Evolutionary conservation across 2,329 filamentous ascomycete species (phyloP), one percentile per base, ranked within the genome.

Genomic region (Aspergillus felis): DNA sequence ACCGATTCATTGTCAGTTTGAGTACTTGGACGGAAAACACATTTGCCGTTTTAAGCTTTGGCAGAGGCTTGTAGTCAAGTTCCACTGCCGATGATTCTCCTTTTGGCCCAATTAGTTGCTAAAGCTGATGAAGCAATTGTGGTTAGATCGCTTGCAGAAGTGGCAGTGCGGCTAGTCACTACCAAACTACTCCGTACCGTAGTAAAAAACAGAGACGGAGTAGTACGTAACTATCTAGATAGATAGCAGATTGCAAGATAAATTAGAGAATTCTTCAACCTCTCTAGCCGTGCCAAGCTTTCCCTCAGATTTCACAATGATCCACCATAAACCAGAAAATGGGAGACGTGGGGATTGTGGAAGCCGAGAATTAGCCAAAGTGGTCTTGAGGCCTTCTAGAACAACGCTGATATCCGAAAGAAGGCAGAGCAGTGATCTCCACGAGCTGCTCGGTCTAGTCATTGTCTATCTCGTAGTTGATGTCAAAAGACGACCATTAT

Each of bases 271-370:
- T 14, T 38, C 14, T 38, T 38, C 14, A 38, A 38, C 32, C 32
- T 53, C 27, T 42, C 46, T 55, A 44, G 32, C 32, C 14, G 55
- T 47, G 61, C 61, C 61, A 62, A 62, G 61, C 61, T 62, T 61
- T 61, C 56, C 24, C 54, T 59, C 48, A 56, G 53, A 56, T 57
- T 52, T 44, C 58, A 49, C 42, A 14, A 22, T 44, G 56, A 54
- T 55, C 49, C 44, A 52, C 38, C 25, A 29, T 42, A 12, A 20
- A 46, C 27, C 50, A 52, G 25, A 42, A 46, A 51, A 49, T 20
- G 22, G 22, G 32, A 28, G 35, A 44, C 14, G 24, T 27, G 29
- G 49, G 41, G 28, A 51, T 35, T 27, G 17, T 24, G 8, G 9
- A 14, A 32, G 29, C 29, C 29, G 29, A 32, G 29, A 32, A 14